Base-by-base conservation (phyloP, 495 filamentous ascomycete genomes). In the Penicillium soppii region DNA sequence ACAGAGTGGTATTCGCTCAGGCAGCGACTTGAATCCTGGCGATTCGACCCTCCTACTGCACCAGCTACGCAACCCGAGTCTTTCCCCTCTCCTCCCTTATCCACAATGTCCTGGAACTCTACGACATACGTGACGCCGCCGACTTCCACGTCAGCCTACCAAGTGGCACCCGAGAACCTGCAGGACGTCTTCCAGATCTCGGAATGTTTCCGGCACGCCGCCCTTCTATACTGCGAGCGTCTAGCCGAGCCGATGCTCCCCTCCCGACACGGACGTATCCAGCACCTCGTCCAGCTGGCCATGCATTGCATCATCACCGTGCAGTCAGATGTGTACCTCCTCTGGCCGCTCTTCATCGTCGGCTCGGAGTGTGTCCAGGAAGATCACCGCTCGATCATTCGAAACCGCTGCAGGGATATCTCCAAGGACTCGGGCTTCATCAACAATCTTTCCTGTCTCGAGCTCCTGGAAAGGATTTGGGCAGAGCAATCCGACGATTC, bases 311-410 rank as follows among this genome's bases (percentile, higher is more conserved):
- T 95, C 30, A 83, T 83, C 12, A 82, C 83, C 43, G 85, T 96
- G 19, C 81, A 88, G 52, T 80, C 85, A 2, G 89, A 94, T 67
- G 92, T 95, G 62, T 96, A 94, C 59, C 74, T 97, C 20, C 82
- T 97, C 2, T 97, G 92, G 92, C 92, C 92, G 7, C 78, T 97
- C 8, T 96, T 96, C 64, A 87, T 97, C 42, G 86, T 85, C 0
- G 92, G 92, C 23, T 90, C 89, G 19, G 92, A 96, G 72, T 95
- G 91, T 63, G 88, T 95, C 45, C 84, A 87, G 46, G 87, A 90
- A 54, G 73, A 84, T 30, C 88, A 96, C 54, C 85, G 92, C 47
- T 76, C 79, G 25, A 79, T 91, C 40, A 86, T 97, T 39, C 82
- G 90, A 16, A 72, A 82, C 57, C 82, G 91, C 43, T 96, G 91